Base-by-base conservation (phyloP, 2,329 filamentous ascomycete species). In the Monilinia fructicola region DNA sequence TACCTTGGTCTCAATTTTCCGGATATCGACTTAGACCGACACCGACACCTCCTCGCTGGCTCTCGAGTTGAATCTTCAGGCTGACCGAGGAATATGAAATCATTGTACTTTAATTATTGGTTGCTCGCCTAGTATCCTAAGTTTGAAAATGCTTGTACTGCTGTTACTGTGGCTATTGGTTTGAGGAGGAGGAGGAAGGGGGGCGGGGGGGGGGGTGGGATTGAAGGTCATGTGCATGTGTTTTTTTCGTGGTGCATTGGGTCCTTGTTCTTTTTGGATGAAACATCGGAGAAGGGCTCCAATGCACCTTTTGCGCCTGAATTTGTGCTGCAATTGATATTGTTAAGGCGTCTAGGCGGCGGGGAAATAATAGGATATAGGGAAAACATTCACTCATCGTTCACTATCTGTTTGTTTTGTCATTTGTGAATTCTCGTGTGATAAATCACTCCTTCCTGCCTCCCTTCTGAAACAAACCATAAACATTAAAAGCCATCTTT, bases 51-150 rank as follows among this genome's bases (percentile, higher is more conserved):
- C 42, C 54, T 60, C 55, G 54, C 63, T 60, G 54, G 63, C 38
- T 65, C 48, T 65, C 54, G 54, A 65, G 54, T 65, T 60, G 44
- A 58, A 56, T 38, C 58, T 14, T n/a, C 16, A 46, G 50, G 62
- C 42, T 58, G 53, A 48, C 40, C 23, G 55, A 38, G 63, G 63
- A 59, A 60, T 42, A 60, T 21, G 54, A 59, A 58, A 60, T 52
- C 54, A 50, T 42, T 65, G 63, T 65, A 65, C 54, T 65, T 65
- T 65, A 65, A 59, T 65, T 65, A 38, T 52, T 65, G 38, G 21
- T 28, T 65, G 26, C 35, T 65, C n/a, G 28, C 44, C 31, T 26
- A 35, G 44, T 65, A 42, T 52, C 50, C 54, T 16, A 58, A 55
- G 28, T 44, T 60, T 38, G 23, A 65, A 60, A 50, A 60, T 52